Base-by-base conservation (phyloP, 2,329 filamentous ascomycete species). In the Pseudodiploospora longispora region DNA sequence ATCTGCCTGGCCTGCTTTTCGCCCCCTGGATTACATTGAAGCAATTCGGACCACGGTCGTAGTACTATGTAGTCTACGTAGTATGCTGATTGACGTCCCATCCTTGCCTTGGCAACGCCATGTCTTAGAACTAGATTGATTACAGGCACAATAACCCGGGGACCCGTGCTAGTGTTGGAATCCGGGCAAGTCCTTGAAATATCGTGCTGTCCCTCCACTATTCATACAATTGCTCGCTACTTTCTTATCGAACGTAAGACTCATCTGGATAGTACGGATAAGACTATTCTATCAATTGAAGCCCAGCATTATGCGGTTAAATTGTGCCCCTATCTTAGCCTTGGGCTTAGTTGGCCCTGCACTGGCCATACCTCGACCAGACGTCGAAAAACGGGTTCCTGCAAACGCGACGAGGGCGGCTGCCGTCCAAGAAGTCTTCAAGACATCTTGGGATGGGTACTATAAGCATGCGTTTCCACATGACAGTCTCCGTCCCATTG, bases 401-500 rank as follows among this genome's bases (percentile, higher is more conserved):
- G 48, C 50, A 30, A 41, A 42, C 29, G 51, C 64, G 4, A 62
- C 72, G 46, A 66, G 78, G 52, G 75, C 80, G 9, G 68, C 71
- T 40, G 77, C 78, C 1, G 77, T 90, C 42, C 83, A 80, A 58
- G 74, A 79, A 43, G 80, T 81, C 0, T 91, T 90, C 56, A 70
- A 76, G 46, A 74, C 75, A 54, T 82, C 84, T 3, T 90, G 85
- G 83, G 65, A 80, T 47, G 84, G 82, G 2, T 91, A 91, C 60
- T 76, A 78, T 55, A 67, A 78, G 63, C 79, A 86, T 63, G 86
- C 86, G 0, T 90, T 86, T 50, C 85, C 84, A 1, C 78, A 87
- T 52, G 87, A 94, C 60, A 85, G 87, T 37, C 67, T 94, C 7
- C 71, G 70, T 49, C 87, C 88, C 0, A 70, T 86, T 10, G 76